Evolutionary conservation across 495 filamentous ascomycete genomes (phyloP).

Genomic region (Penicillium coprophilum): DNA sequence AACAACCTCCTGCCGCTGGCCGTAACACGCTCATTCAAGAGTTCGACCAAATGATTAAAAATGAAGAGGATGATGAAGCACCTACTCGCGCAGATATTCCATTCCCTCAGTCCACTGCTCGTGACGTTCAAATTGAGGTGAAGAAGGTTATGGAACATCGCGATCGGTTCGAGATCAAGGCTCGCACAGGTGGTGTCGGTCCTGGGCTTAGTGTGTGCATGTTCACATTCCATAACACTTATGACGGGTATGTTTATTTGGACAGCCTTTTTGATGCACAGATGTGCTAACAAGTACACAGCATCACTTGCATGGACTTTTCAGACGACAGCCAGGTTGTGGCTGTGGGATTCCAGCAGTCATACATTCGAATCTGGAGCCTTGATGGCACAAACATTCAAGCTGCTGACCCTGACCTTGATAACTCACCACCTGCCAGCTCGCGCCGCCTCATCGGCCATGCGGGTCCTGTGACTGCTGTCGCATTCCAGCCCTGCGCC

Average conservation of each 20-base stretch:
- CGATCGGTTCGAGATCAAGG: slow-evolving; percentile 81
- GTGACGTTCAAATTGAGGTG: slow-evolving; percentile 91
- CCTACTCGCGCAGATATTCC: slow-evolving; percentile 76
- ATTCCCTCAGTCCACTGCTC: slow-evolving; percentile 76
- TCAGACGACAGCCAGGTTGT: slow-evolving; percentile 82
- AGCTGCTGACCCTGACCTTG: slow-evolving; percentile 44
- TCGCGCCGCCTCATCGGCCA: slow-evolving; percentile 88
- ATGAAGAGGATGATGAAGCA: slow-evolving; percentile 81
- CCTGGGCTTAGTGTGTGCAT: slow-evolving; percentile 84
- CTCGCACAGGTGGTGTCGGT: slow-evolving; percentile 74
- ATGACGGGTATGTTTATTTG: slow-evolving; percentile 61
- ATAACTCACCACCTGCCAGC: slow-evolving; percentile 49
- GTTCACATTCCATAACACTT: slow-evolving; percentile 97
- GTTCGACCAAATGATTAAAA: slow-evolving; percentile 85
- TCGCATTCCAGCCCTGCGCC: slow-evolving; percentile 85
- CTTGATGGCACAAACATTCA: slow-evolving; percentile 71
- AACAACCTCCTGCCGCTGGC: slow-evolving; percentile 64
- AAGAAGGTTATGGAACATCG: slow-evolving; percentile 92
- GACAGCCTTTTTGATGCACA: neutral
- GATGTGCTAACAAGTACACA: slow-evolving; percentile 40
- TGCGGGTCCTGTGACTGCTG: slow-evolving; percentile 79
- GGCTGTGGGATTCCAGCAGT: slow-evolving; percentile 85
- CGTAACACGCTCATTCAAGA: slow-evolving; percentile 68
- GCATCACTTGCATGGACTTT: slow-evolving; percentile 88
- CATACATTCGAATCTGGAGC: slow-evolving; percentile 92